Evolutionary conservation across 2,329 filamentous ascomycete species (phyloP).

Genomic region (Penicillium vulpinum): DNA sequence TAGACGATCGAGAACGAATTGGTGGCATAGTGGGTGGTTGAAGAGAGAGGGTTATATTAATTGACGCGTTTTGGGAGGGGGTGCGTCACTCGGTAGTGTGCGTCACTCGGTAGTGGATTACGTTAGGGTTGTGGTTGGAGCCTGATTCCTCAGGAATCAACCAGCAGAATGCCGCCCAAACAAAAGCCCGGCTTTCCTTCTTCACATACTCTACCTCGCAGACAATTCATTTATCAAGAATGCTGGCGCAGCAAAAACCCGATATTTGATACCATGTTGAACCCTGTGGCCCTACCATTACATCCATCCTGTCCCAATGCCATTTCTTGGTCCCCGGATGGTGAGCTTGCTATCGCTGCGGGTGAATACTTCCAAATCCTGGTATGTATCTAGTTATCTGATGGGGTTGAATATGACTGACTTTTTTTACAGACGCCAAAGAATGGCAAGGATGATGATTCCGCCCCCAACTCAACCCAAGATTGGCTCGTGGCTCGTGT

Average conservation of each 20-base stretch:
- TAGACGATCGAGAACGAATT: too few relatives aligned
- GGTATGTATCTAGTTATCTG: conserved; percentile 33
- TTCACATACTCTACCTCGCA: background rate
- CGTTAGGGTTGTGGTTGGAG: background rate
- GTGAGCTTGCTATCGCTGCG: conserved; percentile 57
- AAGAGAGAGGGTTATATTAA: too few relatives aligned
- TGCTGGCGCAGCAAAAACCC: background rate
- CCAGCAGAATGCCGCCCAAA: conserved; percentile 4
- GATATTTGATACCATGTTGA: conserved; percentile 26
- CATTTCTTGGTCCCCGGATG: conserved; percentile 61
- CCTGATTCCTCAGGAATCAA: conserved; percentile 3
- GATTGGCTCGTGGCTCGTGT: conserved; percentile 45
- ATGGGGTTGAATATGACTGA: background rate
- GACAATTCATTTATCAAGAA: background rate
- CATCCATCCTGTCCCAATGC: conserved; percentile 56
- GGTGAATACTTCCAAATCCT: conserved; percentile 58
- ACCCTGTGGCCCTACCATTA: conserved; percentile 41
- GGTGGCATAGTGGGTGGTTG: too few relatives aligned
- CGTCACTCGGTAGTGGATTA: too few relatives aligned
- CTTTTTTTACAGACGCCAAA: conserved; percentile 9
- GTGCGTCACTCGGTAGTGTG: too few relatives aligned
- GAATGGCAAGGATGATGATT: conserved; percentile 21
- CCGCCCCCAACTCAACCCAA: conserved; percentile 2
- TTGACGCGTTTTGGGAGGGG: too few relatives aligned
- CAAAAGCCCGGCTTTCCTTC: background rate